Base-by-base conservation (phyloP, 2,329 filamentous ascomycete genomes). In the Cyphellophora europaea region DNA sequence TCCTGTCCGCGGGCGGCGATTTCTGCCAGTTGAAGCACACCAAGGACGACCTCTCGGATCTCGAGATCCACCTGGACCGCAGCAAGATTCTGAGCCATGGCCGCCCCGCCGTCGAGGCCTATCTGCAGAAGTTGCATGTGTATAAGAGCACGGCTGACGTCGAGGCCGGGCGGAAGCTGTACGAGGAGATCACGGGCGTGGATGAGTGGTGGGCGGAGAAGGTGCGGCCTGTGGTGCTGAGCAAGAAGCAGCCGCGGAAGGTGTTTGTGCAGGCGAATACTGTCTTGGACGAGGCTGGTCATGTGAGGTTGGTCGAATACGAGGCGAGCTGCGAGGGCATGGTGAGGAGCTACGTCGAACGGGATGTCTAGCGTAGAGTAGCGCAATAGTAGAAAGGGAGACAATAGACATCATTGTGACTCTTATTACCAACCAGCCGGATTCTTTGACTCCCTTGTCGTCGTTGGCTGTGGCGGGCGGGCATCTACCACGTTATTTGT, bases 231-330 rank as follows among this genome's bases (percentile, higher is more conserved):
- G 54, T 62, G 5, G 76, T 87, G 6, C 52, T 88, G 38, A 60
- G 69, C 43, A 59, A 63, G 33, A 69, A 81, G 47, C 74, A 79
- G 0, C 52, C 51, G 27, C 76, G 79, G 50, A 80, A 74, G 54
- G 63, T 95, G 29, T 95, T 93, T 63, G 86, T 95, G 35, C 88
- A 95, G 65, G 86, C 85, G 40, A 96, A 93, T 59, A 95, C 89
- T 0, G 71, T 79, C 37, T 54, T 91, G 27, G 75, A 81, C 42
- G 71, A 75, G 55, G 63, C 71, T 10, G 84, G 82, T 38, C 73
- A 78, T 55, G 83, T 93, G 18, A 71, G 68, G 11, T 61, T 94
- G 58, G 83, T 79, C 63, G 86, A 95, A 63, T 95, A 95, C 59
- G 84, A 93, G 48, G 72, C 87, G 1, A 83, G 76, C 5, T 65